Evolutionary conservation across 2,329 filamentous ascomycete genomes (phyloP).

Genomic region (Aspergillus sergii): DNA sequence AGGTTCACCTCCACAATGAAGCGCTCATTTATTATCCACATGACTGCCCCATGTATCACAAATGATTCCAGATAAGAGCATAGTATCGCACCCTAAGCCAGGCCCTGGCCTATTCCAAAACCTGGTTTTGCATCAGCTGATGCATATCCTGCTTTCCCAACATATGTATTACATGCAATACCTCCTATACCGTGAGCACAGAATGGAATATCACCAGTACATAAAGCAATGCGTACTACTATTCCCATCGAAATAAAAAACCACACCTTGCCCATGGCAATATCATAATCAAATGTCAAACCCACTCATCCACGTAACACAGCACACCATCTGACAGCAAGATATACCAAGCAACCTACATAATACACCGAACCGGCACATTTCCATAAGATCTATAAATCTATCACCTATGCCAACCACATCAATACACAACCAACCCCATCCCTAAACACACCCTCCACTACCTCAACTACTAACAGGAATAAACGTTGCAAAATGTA

Average conservation of each 20-base stretch:
- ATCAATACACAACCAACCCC: not conserved
- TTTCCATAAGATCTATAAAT: not conserved
- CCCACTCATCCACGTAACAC: not conserved
- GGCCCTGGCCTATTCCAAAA: rapidly evolving
- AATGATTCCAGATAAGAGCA: too few species aligned
- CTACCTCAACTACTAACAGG: not conserved
- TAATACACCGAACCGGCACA: not conserved
- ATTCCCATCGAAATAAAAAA: rapidly evolving
- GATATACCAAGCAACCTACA: not conserved
- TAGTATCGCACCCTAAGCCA: too few species aligned
- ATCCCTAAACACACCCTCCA: not conserved
- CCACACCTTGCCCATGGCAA: not conserved
- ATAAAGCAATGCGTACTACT: too few species aligned
- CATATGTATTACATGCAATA: too few species aligned
- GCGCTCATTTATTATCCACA: too few species aligned
- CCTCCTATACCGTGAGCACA: too few species aligned
- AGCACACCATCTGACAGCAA: not conserved
- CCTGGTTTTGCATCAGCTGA: rapidly evolving
- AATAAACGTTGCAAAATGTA: slow-evolving; percentile 2
- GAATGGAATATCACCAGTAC: too few species aligned
- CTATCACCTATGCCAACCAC: too few species aligned
- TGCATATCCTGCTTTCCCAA: rapidly evolving
- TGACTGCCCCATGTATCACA: too few species aligned
- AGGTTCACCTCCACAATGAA: too few species aligned
- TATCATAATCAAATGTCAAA: not conserved